Percentiles rank a stretch among this genome's conserved stretches.
These are phyloP conservation scores for Sisymbrium altissimum DNA, from an alignment of 345 rosid genomes.

Conservation along the genomic window DNA sequence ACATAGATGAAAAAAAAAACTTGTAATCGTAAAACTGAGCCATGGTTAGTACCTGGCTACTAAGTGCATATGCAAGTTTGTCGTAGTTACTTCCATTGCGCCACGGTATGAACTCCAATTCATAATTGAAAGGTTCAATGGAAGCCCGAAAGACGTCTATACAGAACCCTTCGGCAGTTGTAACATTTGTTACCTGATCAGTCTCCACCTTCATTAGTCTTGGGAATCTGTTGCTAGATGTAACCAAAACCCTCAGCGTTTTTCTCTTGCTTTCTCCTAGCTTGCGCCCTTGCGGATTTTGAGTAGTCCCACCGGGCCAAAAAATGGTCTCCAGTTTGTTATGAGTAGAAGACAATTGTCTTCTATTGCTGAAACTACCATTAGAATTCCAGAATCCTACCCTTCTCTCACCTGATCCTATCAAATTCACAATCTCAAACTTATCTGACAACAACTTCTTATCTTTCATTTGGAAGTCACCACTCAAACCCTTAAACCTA, in stretches of 20 bases:
- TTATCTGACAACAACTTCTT: slow-evolving; percentile 15
- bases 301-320: slow-evolving; percentile 40
- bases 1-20: not conserved
- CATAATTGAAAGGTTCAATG: slow-evolving; percentile 22
- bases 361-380: slow-evolving; percentile 24
- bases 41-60: slow-evolving; percentile 19
- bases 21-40: not conserved
- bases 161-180: slow-evolving; percentile 14
- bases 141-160: slow-evolving; percentile 23
- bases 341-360: slow-evolving; percentile 1
- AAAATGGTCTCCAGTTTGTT: slow-evolving; percentile 22
- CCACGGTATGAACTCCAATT: slow-evolving; percentile 24
- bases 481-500: slow-evolving; percentile 35
- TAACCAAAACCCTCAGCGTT: slow-evolving; percentile 37
- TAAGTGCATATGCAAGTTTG: slow-evolving; percentile 12
- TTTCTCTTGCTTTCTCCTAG: not conserved
- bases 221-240: slow-evolving; percentile 28
- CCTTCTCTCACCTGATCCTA: slow-evolving; percentile 27
- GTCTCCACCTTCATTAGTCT: slow-evolving; percentile 8
- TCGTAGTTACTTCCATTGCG: slow-evolving; percentile 15
- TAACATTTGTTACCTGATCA: slow-evolving; percentile 23
- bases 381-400: slow-evolving; percentile 37
- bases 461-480: slow-evolving; percentile 24
- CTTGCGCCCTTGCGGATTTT: slow-evolving; percentile 17
- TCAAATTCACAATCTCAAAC: slow-evolving; percentile 40